These are phyloP conservation scores for Phialemoniopsis sp. DNA, from an alignment of 2,329 filamentous ascomycete species.

Conservation along the genomic window DNA sequence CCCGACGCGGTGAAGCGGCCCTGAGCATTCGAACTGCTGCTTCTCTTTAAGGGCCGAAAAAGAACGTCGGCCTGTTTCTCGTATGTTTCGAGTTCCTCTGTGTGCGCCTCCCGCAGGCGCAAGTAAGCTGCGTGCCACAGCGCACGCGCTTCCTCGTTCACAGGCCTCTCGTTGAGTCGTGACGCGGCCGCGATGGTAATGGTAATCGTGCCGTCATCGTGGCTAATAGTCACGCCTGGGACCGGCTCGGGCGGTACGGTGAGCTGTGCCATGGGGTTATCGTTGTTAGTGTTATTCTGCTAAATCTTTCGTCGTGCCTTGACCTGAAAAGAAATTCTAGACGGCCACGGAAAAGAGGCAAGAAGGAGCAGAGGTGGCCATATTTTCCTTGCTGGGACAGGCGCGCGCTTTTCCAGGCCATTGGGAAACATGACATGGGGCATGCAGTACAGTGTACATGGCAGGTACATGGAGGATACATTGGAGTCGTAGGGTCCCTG, in stretches of 20 bases:
- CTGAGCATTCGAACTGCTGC: constrained; percentile 2
- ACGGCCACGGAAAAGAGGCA: too few relatives aligned
- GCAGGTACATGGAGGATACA: too few relatives aligned
- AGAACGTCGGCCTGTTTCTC: background rate
- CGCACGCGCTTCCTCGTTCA: background rate
- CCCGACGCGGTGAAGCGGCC: constrained; percentile 1
- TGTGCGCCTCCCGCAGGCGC: background rate
- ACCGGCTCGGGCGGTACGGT: background rate
- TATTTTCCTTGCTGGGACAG: too few relatives aligned
- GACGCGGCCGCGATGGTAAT: constrained; percentile 2
- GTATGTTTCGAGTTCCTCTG: background rate
- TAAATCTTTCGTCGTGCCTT: too few relatives aligned
- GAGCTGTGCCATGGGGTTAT: constrained; percentile 1
- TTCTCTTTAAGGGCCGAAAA: constrained; percentile 2
- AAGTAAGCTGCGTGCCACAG: constrained; percentile 2
- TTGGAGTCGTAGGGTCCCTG: too few relatives aligned
- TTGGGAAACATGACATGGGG: too few relatives aligned
- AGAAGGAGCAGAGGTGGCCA: too few relatives aligned
- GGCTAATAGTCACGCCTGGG: constrained; percentile 1
- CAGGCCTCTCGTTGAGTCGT: background rate
- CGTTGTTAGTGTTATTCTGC: constrained; percentile 2
- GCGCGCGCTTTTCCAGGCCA: too few relatives aligned
- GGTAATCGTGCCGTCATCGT: constrained; percentile 4
- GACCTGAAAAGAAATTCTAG: too few relatives aligned
- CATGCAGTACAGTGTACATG: too few relatives aligned